Percentiles rank a stretch among this genome's conserved stretches.
Evolutionary conservation across 805 yeast species (phyloP).

Genomic region (Kodamaea lidongshanica): DNA sequence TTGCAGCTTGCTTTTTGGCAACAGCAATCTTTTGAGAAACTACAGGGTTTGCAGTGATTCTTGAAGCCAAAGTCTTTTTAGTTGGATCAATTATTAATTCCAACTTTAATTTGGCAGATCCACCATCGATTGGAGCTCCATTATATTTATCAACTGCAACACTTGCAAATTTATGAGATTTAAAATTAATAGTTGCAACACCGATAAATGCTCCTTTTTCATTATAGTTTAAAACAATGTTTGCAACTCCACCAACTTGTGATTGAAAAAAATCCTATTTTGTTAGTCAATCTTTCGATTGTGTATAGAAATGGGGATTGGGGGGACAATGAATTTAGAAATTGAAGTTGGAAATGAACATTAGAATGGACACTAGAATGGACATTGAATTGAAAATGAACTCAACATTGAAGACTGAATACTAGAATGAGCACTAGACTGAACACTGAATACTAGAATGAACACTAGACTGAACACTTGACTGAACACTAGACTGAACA

Average conservation of each 20-base stretch:
- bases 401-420: too few relatives aligned
- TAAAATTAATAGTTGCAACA: constrained; percentile 80
- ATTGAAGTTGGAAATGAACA: too few relatives aligned
- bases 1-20: constrained; percentile 24
- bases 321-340: too few relatives aligned
- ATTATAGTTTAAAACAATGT: constrained; percentile 70
- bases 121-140: constrained; percentile 91
- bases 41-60: constrained; percentile 53
- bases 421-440: too few relatives aligned
- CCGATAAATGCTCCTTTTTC: constrained; percentile 89
- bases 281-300: constrained; percentile 29
- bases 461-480: too few relatives aligned
- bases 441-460: too few relatives aligned
- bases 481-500: too few relatives aligned
- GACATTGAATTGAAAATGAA: too few relatives aligned
- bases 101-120: constrained; percentile 64
- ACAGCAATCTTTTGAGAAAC: constrained; percentile 15
- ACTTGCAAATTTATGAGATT: constrained; percentile 59
- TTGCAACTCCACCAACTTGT: constrained; percentile 79
- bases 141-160: constrained; percentile 78
- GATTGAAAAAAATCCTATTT: constrained; percentile 79
- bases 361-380: too few relatives aligned
- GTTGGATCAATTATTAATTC: constrained; percentile 85
- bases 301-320: too few relatives aligned
- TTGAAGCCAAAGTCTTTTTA: constrained; percentile 64